Base-by-base conservation (phyloP, 441 rosid species). In the Isatis lusitanica region DNA sequence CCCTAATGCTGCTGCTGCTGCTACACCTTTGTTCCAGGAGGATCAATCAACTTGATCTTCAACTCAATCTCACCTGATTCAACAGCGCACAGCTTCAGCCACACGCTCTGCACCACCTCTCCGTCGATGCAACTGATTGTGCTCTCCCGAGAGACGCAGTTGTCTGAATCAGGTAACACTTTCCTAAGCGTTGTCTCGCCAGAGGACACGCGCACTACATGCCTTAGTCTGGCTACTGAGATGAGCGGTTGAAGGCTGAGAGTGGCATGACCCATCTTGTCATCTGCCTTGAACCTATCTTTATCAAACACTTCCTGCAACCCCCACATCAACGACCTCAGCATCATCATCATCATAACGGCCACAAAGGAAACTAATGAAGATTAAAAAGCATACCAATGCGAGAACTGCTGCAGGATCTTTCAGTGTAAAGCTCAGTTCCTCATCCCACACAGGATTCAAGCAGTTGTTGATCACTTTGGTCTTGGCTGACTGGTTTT, bases 21-120 rank as follows among this genome's bases (percentile, higher is more conserved):
- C 33, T 62, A 26, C 56, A 57, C 2, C 10, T 57, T 71, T 48
- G 57, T 70, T 66, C 80, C 79, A 35, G 85, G 73, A 61, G 77
- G 75, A 82, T 79, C 85, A 26, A 84, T 83, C 76, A 95, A 74
- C 81, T 86, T 87, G 52, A 95, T 70, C 86, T 85, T 92, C 21
- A 95, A 82, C 78, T 91, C 94, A 63, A 93, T 89, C 84, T 95
- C 99, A 73, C 99, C 98, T 0, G 99, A 93, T 76, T 95, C 95
- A 0, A 95, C 99, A 3, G 74, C 94, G 0, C 86, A 73, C 30
- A 95, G 91, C 83, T 87, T 90, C 76, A 95, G 81, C 96, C 95
- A 93, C 58, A 87, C 94, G 55, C 86, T 87, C 74, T 93, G 99
- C 77, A 93, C 94, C 24, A 95, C 94, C 79, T 90, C 93, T 44